phyloP scores from a whole-genome alignment of 805 yeast genomes.

The Ogataea salicorniae region DNA sequence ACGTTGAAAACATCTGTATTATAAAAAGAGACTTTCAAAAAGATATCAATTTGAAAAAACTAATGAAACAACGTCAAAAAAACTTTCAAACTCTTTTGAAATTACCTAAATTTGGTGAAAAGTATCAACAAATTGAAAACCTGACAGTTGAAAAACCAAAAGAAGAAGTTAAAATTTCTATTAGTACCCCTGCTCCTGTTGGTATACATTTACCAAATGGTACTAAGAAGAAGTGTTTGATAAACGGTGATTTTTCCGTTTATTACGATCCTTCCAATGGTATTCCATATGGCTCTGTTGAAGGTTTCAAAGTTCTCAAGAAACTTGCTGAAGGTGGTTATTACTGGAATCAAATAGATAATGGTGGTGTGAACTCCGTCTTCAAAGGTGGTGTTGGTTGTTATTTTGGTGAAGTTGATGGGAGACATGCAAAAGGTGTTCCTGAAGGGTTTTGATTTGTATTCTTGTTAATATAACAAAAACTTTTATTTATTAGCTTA shows the following conservation, averaged over 20 bases:
- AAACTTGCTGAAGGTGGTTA: slow-evolving; percentile 51
- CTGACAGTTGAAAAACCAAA: slow-evolving; percentile 41
- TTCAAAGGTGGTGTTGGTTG: slow-evolving; percentile 35
- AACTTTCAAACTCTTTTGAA: slow-evolving; percentile 39
- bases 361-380: slow-evolving; percentile 37
- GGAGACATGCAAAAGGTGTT: slow-evolving; percentile 73
- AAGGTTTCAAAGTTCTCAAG: slow-evolving; percentile 62
- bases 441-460: slow-evolving; percentile 67
- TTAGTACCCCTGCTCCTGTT: slow-evolving; percentile 67
- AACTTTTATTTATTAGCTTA: neutral
- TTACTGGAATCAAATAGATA: slow-evolving; percentile 47
- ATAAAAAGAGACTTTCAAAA: slow-evolving; percentile 26
- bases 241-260: slow-evolving; percentile 73
- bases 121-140: slow-evolving; percentile 35
- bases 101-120: slow-evolving; percentile 63
- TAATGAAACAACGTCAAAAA: slow-evolving; percentile 20
- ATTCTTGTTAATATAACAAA: neutral
- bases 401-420: slow-evolving; percentile 35
- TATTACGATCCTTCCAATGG: slow-evolving; percentile 88
- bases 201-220: slow-evolving; percentile 72
- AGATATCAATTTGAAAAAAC: slow-evolving; percentile 22
- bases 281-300: slow-evolving; percentile 79
- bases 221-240: slow-evolving; percentile 59
- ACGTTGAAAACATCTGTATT: slow-evolving; percentile 38
- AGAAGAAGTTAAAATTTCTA: slow-evolving; percentile 41